Percentiles rank a stretch among this genome's conserved stretches.
These are phyloP conservation scores for Sutorius eximius DNA, from an alignment of 1,284 basidiomycete genomes.

Conservation along the genomic window DNA sequence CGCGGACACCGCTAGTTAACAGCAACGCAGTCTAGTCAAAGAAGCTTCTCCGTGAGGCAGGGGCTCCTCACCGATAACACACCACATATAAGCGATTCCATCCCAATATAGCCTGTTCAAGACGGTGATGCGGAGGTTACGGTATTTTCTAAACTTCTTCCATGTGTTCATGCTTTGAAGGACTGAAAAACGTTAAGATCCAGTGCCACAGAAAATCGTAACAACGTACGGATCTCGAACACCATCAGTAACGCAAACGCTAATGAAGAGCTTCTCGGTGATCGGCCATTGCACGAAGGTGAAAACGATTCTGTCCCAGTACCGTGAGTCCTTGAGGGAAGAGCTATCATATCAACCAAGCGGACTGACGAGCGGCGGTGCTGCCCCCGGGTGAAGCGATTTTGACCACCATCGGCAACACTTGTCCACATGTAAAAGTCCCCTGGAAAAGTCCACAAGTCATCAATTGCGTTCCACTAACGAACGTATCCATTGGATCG, in stretches of 20 bases:
- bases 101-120: conserved; percentile 30
- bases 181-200: conserved; percentile 13
- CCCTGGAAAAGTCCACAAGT: conserved; percentile 4
- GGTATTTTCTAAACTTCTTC: conserved; percentile 29
- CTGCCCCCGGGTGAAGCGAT: conserved; percentile 21
- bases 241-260: conserved; percentile 19
- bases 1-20: conserved; percentile 17
- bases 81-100: conserved; percentile 30
- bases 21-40: neutral
- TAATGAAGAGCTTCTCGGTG: conserved; percentile 16
- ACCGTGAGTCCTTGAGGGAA: conserved; percentile 5
- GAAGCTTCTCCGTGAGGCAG: neutral
- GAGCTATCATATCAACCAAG: conserved; percentile 8
- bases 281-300: conserved; percentile 13
- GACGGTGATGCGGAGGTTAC: conserved; percentile 13
- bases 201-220: neutral
- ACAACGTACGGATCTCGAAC: conserved; percentile 29
- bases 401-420: conserved; percentile 5
- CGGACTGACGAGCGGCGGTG: conserved; percentile 18
- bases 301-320: neutral
- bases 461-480: neutral
- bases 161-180: conserved; percentile 30
- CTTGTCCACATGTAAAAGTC: conserved; percentile 16
- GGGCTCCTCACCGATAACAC: conserved; percentile 23
- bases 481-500: neutral